Percentiles rank a stretch among this genome's conserved stretches.
phyloP scores from a whole-genome alignment of 192 early-diverging fungal genomes.

The Coemansia sp. region DNA sequence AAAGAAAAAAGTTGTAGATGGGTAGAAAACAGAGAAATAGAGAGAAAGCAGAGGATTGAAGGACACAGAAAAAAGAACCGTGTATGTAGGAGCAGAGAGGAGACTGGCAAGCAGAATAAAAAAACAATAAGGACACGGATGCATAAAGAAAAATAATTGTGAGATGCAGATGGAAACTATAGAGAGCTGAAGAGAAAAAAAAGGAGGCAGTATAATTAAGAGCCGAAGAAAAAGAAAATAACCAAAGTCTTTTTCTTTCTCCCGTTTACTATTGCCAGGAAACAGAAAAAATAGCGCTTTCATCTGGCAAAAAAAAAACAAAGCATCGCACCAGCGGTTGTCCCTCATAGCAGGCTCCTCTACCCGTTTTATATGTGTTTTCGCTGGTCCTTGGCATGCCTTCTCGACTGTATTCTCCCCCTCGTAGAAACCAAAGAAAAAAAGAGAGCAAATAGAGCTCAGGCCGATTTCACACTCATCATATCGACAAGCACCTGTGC shows the following conservation, averaged over 20 bases:
- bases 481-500: conserved; percentile 58
- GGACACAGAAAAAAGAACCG: not conserved
- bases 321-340: not conserved
- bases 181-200: not conserved
- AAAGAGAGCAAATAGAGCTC: conserved; percentile 6
- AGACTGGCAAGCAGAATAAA: not conserved
- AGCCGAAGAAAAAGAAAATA: not conserved
- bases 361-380: not conserved
- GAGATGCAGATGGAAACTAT: not conserved
- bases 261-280: not conserved
- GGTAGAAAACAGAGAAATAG: not conserved
- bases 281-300: not conserved
- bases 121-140: not conserved
- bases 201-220: not conserved
- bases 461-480: conserved; percentile 41
- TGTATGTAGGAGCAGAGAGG: conserved; percentile 3
- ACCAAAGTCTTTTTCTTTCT: not conserved
- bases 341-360: not conserved
- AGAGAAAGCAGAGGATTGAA: not conserved
- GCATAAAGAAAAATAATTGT: not conserved
- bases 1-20: conserved; percentile 9
- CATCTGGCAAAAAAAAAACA: no score
- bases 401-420: not conserved
- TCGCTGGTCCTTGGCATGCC: conserved; percentile 1
- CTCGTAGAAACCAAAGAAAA: conserved; percentile 1